phyloP scores from a whole-genome alignment of 2,329 filamentous ascomycete genomes.

The Aspergillus candidus region DNA sequence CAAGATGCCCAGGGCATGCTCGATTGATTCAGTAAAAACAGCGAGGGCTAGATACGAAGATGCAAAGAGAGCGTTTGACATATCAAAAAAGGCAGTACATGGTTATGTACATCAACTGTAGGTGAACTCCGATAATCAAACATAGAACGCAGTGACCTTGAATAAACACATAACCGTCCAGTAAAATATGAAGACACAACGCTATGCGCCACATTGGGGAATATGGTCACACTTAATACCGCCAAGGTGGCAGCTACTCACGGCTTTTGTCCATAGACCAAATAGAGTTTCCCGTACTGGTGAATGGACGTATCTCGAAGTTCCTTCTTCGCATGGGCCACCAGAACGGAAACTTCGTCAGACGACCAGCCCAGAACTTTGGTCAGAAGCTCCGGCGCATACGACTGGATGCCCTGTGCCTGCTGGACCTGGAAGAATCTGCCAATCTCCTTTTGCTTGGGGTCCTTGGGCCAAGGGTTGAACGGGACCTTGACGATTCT shows the following conservation, averaged over 20 bases:
- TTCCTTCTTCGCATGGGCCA: background rate
- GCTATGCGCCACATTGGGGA: too few species aligned
- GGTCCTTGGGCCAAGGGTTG: slow-evolving; percentile 45
- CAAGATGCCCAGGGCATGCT: too few species aligned
- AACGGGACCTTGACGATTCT: slow-evolving; percentile 43
- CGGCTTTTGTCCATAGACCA: background rate
- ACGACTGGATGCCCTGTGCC: background rate
- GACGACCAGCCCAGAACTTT: background rate
- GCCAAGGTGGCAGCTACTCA: background rate
- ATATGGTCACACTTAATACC: too few species aligned
- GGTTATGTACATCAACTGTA: too few species aligned
- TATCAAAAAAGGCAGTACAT: too few species aligned
- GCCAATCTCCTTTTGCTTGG: slow-evolving; percentile 35
- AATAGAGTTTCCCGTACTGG: slow-evolving; percentile 1
- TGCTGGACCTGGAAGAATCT: slow-evolving; percentile 20
- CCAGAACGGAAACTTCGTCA: background rate
- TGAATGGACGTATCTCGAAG: background rate
- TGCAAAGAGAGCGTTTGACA: too few species aligned
- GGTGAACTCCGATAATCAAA: too few species aligned
- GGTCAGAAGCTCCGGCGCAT: background rate
- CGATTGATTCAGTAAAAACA: too few species aligned
- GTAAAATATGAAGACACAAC: too few species aligned
- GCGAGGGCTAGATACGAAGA: too few species aligned
- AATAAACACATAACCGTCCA: too few species aligned
- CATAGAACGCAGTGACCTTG: too few species aligned